Conservation (phyloP, 2,329 filamentous ascomycete species). For the Apiospora saccharicola region DNA sequence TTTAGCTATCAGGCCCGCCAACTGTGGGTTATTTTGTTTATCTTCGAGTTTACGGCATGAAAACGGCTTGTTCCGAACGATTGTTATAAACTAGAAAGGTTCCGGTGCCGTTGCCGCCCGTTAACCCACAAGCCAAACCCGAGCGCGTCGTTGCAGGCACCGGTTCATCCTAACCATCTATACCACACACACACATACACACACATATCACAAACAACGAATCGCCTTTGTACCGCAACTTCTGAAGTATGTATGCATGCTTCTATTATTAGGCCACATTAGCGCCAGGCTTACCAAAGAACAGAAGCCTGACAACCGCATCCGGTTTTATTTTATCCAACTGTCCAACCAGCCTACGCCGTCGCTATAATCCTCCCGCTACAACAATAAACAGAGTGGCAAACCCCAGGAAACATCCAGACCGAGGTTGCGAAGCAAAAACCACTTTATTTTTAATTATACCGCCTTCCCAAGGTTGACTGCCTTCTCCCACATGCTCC, state of each 20-base stretch:
- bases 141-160: background rate
- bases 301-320: background rate
- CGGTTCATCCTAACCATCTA: background rate
- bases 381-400: background rate
- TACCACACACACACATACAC: background rate
- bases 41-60: background rate
- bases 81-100: background rate
- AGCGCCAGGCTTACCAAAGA: background rate
- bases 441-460: background rate
- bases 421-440: background rate
- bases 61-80: background rate
- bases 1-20: background rate
- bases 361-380: background rate
- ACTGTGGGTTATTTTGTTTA: background rate
- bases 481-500: background rate
- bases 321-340: background rate
- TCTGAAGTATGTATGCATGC: background rate
- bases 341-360: background rate
- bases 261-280: slow-evolving; percentile 2
- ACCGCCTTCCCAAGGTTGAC: background rate
- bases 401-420: background rate
- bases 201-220: background rate
- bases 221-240: background rate
- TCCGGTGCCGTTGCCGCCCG: slow-evolving; percentile 10
- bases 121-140: background rate